phyloP scores from a whole-genome alignment of 768 basidiomycete species.

The Rickenella mellea region DNA sequence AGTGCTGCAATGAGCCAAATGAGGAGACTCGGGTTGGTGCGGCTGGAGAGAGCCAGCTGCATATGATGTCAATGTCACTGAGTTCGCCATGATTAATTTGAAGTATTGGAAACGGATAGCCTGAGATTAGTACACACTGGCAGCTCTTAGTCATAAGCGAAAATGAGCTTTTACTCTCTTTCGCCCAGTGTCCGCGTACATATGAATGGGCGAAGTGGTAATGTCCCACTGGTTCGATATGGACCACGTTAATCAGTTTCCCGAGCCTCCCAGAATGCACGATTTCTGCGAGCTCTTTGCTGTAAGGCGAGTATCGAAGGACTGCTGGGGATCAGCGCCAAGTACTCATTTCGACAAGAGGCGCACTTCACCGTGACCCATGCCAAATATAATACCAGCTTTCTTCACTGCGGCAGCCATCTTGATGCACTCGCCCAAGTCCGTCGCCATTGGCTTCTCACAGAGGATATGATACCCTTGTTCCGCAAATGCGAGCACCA shows the following conservation, averaged over 20 bases:
- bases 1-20: slow-evolving; percentile 81
- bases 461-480: slow-evolving; percentile 87
- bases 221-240: slow-evolving; percentile 80
- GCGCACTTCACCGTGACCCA: slow-evolving; percentile 64
- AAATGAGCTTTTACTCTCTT: slow-evolving; percentile 62
- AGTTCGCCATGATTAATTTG: background rate
- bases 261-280: slow-evolving; percentile 66
- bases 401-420: slow-evolving; percentile 68
- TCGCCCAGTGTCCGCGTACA: slow-evolving; percentile 76
- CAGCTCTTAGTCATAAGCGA: slow-evolving; percentile 85
- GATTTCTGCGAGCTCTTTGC: slow-evolving; percentile 54
- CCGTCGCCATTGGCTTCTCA: slow-evolving; percentile 89
- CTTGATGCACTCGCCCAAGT: slow-evolving; percentile 56
- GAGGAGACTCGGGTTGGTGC: slow-evolving; percentile 66
- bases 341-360: background rate
- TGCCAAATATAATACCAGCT: slow-evolving; percentile 68
- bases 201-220: slow-evolving; percentile 88
- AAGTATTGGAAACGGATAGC: background rate
- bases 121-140: slow-evolving; percentile 46
- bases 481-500: slow-evolving; percentile 62
- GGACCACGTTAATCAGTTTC: slow-evolving; percentile 71
- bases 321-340: slow-evolving; percentile 33
- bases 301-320: slow-evolving; percentile 82
- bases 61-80: slow-evolving; percentile 81
- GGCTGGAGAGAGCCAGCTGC: slow-evolving; percentile 64